A percentile compares a stretch with the other conserved stretches of the same genome.
Evolutionary conservation across 2,329 filamentous ascomycete species (phyloP).

Genomic region (Ophiocordyceps australis): DNA sequence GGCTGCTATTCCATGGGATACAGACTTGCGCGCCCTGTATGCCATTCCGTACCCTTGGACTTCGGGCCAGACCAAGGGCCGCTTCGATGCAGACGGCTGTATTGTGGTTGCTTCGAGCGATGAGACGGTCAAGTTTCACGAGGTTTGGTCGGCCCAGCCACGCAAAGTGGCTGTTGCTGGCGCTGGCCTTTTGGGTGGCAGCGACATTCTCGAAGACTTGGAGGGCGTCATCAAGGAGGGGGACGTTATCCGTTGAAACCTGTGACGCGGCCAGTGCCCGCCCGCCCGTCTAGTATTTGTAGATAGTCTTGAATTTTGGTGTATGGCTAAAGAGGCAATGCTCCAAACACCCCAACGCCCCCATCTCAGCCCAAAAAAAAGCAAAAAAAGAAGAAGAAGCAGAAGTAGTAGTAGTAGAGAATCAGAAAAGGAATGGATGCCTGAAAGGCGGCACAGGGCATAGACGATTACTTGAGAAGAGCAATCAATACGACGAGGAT

Average conservation of each 20-base stretch:
- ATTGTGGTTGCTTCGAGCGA: conserved; percentile 87
- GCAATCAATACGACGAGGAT: conserved; percentile 69
- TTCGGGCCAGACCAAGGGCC: conserved; percentile 10
- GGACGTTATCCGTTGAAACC: conserved; percentile 46
- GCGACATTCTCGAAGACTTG: conserved; percentile 66
- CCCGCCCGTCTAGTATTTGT: no score
- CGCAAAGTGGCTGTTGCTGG: conserved; percentile 32
- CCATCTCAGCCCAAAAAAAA: no score
- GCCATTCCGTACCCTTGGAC: conserved; percentile 65
- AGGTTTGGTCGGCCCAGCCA: conserved; percentile 69
- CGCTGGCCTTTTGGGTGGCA: conserved; percentile 55
- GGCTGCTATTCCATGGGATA: conserved; percentile 68
- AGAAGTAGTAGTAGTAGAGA: no score
- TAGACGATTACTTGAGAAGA: conserved; percentile 62
- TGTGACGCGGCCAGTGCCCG: no score
- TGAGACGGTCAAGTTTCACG: conserved; percentile 85
- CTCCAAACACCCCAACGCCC: no score
- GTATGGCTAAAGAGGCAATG: no score
- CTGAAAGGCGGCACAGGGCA: no score
- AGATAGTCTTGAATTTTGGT: no score
- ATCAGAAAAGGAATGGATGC: background rate
- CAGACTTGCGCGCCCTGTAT: conserved; percentile 63
- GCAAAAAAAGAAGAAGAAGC: no score
- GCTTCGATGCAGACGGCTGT: conserved; percentile 28
- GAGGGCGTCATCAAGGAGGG: conserved; percentile 64